Percentiles rank a stretch among this genome's conserved stretches.
phyloP scores from a whole-genome alignment of 305 asterid genomes.

The Fraxinus velutina region DNA sequence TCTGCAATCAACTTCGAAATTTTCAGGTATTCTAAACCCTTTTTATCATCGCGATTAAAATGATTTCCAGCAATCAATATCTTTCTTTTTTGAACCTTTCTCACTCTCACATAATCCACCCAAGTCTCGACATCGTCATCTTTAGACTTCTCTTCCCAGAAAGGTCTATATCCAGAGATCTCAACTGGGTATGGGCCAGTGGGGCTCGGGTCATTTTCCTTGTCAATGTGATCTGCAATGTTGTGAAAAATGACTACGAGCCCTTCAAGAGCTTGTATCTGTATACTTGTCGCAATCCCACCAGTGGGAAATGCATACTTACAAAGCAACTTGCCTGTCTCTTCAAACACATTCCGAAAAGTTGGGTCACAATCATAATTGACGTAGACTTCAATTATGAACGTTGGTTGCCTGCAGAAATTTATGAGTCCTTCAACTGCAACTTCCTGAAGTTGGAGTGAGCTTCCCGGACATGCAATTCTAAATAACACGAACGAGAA shows the following conservation, averaged over 20 bases:
- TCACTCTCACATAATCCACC: constrained; percentile 59
- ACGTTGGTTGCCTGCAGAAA: constrained; percentile 77
- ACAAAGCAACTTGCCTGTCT: constrained; percentile 65
- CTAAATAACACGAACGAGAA: constrained; percentile 65
- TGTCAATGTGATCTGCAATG: constrained; percentile 75
- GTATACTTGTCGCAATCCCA: constrained; percentile 47
- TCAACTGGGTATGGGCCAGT: constrained; percentile 66
- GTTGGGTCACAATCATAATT: constrained; percentile 82
- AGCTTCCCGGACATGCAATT: constrained; percentile 41
- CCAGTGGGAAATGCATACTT: constrained; percentile 74
- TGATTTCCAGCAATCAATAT: constrained; percentile 73
- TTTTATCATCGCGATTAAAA: constrained; percentile 66
- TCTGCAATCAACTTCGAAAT: constrained; percentile 51
- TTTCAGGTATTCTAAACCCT: constrained; percentile 74
- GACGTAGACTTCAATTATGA: constrained; percentile 60
- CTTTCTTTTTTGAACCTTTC: constrained; percentile 75
- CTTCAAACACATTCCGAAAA: constrained; percentile 71
- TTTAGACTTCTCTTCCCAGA: constrained; percentile 71
- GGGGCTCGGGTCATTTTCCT: constrained; percentile 57
- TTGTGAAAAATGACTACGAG: constrained; percentile 58
- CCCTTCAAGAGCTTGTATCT: constrained; percentile 85
- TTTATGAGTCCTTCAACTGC: constrained; percentile 77
- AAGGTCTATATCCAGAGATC: constrained; percentile 54
- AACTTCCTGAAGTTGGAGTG: constrained; percentile 73
- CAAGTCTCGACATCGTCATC: constrained; percentile 50